phyloP scores from a whole-genome alignment of 2,329 filamentous ascomycete species.

The Daldinia sp. region DNA sequence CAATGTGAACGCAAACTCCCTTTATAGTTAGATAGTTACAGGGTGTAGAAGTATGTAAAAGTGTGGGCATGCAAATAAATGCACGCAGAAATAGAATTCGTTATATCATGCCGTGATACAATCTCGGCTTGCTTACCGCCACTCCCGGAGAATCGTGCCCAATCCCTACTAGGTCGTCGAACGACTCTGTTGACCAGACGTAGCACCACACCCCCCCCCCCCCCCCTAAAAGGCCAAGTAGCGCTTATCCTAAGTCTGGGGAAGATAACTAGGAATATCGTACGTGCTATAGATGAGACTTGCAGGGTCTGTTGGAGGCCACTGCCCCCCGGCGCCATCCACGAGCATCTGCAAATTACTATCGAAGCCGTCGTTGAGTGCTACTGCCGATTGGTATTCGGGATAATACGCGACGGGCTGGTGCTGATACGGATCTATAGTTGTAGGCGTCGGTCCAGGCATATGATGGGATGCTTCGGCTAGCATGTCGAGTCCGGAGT shows the following conservation, averaged over 20 bases:
- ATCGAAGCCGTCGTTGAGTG: slow-evolving; percentile 56
- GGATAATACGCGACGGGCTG: slow-evolving; percentile 38
- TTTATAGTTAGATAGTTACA: background rate
- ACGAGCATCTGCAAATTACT: slow-evolving; percentile 56
- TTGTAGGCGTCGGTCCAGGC: slow-evolving; percentile 33
- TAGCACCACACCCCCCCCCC: too few relatives aligned
- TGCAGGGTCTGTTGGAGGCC: slow-evolving; percentile 39
- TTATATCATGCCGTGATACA: background rate
- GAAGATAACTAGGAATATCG: slow-evolving; percentile 31
- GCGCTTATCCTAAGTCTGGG: background rate
- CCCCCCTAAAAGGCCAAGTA: too few relatives aligned
- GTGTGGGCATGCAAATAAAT: background rate
- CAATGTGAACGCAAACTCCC: background rate
- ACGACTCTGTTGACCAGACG: background rate
- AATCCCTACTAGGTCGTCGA: background rate
- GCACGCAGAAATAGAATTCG: background rate
- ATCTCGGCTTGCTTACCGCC: background rate
- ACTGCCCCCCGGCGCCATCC: slow-evolving; percentile 47
- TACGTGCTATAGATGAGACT: slow-evolving; percentile 42
- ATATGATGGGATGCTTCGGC: slow-evolving; percentile 52
- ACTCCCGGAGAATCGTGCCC: background rate
- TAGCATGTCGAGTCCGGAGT: slow-evolving; percentile 52
- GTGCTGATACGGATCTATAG: slow-evolving; percentile 33
- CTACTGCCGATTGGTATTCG: slow-evolving; percentile 35
- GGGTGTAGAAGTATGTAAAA: background rate